Evolutionary conservation across 352 stramenopile species (phyloP).

Genomic region (Globisporangium takayamanum): DNA sequence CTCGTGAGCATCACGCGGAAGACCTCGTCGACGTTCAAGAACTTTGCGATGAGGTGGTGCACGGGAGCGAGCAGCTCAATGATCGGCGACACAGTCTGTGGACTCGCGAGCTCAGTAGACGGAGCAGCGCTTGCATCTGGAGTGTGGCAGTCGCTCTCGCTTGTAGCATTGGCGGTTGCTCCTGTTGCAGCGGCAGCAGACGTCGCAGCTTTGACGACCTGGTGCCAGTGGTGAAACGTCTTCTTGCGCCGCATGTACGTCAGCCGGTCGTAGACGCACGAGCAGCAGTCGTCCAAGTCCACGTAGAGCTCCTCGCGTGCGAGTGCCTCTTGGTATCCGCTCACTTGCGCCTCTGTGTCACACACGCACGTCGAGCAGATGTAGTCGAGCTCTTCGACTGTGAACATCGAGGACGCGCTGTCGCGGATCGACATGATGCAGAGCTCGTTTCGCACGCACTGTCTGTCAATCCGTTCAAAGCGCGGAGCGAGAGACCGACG

Average conservation of each 20-base stretch:
- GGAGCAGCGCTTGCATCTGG: background rate
- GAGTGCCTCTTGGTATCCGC: conserved; percentile 23
- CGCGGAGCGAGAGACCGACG: background rate
- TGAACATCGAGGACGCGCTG: conserved; percentile 19
- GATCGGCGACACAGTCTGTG: conserved; percentile 2
- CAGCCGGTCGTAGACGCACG: conserved; percentile 60
- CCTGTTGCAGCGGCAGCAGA: conserved; percentile 6
- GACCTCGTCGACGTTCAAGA: conserved; percentile 43
- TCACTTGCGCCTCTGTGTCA: conserved; percentile 32
- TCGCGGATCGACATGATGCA: no score
- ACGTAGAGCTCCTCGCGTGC: conserved; percentile 19
- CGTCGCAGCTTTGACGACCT: conserved; percentile 22
- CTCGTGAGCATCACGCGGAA: conserved; percentile 43
- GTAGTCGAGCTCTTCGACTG: conserved; percentile 60
- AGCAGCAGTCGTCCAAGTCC: conserved; percentile 45
- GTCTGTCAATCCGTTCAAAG: no score
- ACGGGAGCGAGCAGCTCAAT: conserved; percentile 23
- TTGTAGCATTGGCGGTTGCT: background rate
- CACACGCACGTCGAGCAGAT: conserved; percentile 55
- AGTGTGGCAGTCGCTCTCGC: background rate
- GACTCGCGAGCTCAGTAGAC: background rate
- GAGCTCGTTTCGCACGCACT: no score
- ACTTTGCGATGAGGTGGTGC: conserved; percentile 39
- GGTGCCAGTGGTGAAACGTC: conserved; percentile 66
- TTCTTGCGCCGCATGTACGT: conserved; percentile 78